Conservation (phyloP, 73 alveolate genomes). For the Paramecium sonneborni region DNA sequence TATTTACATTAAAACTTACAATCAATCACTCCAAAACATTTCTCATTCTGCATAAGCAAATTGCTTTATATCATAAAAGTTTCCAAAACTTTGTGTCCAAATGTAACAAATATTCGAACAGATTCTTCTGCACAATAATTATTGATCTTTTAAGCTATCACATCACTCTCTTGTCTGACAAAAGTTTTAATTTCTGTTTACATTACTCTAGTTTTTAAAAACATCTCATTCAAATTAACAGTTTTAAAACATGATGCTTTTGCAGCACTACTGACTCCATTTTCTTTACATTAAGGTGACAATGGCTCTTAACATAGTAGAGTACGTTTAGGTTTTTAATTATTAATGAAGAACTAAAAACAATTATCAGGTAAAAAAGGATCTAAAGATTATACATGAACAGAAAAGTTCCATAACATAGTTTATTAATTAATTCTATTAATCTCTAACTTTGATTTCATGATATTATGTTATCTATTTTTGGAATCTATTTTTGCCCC, state of each 20-base stretch:
- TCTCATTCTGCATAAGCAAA: not conserved
- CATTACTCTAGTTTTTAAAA: constrained; percentile 22
- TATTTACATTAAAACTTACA: not conserved
- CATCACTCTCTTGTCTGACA: constrained; percentile 7
- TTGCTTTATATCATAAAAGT: constrained; percentile 1
- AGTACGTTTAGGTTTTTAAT: constrained; percentile 18
- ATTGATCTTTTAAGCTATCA: not conserved
- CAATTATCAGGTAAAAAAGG: constrained; percentile 29
- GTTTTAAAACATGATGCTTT: constrained; percentile 5
- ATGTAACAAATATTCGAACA: constrained; percentile 35
- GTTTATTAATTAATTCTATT: constrained; percentile 27
- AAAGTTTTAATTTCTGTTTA: constrained; percentile 21
- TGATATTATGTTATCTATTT: not conserved
- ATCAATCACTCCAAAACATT: constrained; percentile 21
- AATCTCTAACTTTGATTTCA: constrained; percentile 27
- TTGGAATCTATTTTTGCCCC: not conserved
- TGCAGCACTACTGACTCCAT: not conserved
- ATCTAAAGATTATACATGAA: constrained; percentile 48
- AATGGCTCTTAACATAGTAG: constrained; percentile 39
- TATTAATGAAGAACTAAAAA: constrained; percentile 4
- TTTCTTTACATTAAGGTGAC: constrained; percentile 16
- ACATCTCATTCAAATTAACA: not conserved
- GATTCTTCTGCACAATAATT: constrained; percentile 51
- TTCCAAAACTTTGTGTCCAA: constrained; percentile 44
- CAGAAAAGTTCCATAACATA: constrained; percentile 40